Evolutionary conservation across 257 asterid genomes (phyloP), one percentile per base, ranked within the genome.

Genomic region (Knoxia roxburghii): DNA sequence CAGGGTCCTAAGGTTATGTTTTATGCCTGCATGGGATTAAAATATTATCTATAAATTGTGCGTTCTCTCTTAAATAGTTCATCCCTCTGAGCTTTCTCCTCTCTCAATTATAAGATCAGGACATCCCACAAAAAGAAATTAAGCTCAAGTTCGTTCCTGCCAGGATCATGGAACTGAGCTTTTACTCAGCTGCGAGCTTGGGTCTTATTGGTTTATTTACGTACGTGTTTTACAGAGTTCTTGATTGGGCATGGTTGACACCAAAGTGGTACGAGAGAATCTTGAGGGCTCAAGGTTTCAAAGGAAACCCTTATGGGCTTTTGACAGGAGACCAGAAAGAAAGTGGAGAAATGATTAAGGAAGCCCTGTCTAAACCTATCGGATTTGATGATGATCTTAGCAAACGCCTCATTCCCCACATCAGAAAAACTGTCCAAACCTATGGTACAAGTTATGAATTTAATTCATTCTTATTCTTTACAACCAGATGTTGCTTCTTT

Each of bases 301-400:
- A 69, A n/a, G 73, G 73, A 23, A 69, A 48, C 20, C 61, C 73
- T 48, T 69, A 69, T 33, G 48, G 67, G 54, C 43, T 59, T 13
- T 33, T 69, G 18, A 33, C 7, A 11, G 73, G 73, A 2, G 73
- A 69, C 35, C 68, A 69, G 52, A 30, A 69, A 2, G 73, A 69
- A 18, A 69, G 67, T 59, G 73, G 29, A 21, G 18, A n/a, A 48
- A 45, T 69, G 21, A 48, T 69, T 39, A 69, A 24, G 14, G 60
- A 69, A 46, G 67, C 73, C 17, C 15, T 69, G 39, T 20, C 73
- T 26, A 69, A 59, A 29, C 73, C 60, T 59, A 69, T 69, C 33
- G 51, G 60, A 5, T 5, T 69, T 6, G 61, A 59, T 6, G 73
- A 69, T 10, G 67, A 69, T 69, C 35, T 69, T 40, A 58, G 27